A percentile compares a stretch with the other conserved stretches of the same genome.
Evolutionary conservation across 352 stramenopile genomes (phyloP).

Genomic region (Globisporangium nunn): DNA sequence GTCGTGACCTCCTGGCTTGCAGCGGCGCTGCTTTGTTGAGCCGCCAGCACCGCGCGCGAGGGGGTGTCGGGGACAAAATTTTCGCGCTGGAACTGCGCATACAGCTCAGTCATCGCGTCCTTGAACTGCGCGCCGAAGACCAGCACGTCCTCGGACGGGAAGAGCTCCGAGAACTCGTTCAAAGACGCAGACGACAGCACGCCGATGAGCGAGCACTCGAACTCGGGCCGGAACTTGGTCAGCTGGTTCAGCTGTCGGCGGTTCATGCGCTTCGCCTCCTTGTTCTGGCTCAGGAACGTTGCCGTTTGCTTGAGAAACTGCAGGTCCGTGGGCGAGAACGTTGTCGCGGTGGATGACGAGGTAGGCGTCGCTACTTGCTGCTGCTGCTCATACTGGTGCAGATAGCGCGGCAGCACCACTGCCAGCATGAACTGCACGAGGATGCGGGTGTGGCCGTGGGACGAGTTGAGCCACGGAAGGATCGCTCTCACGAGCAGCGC

Average conservation of each 20-base stretch:
- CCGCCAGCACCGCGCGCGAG: not conserved
- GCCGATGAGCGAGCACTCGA: conserved; percentile 66
- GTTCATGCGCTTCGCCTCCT: conserved; percentile 79
- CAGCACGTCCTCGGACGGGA: conserved; percentile 49
- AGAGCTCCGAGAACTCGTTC: conserved; percentile 73
- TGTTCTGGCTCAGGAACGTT: conserved; percentile 71
- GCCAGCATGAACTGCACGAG: conserved; percentile 66
- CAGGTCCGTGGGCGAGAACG: conserved; percentile 12
- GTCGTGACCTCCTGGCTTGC: not conserved
- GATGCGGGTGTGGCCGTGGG: conserved; percentile 76
- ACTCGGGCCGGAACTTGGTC: conserved; percentile 48
- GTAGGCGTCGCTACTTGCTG: not conserved
- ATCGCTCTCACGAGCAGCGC: conserved; percentile 36
- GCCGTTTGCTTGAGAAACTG: conserved; percentile 45
- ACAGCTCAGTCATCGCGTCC: conserved; percentile 52
- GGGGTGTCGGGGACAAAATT: conserved; percentile 29
- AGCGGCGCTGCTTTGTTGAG: not conserved
- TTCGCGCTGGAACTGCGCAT: conserved; percentile 71
- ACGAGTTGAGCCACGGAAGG: conserved; percentile 71
- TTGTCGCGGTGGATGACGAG: not conserved
- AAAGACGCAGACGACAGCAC: conserved; percentile 50
- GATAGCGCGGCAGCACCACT: conserved; percentile 53
- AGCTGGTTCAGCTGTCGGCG: conserved; percentile 64
- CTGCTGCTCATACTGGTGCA: conserved; percentile 25
- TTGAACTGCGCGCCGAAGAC: conserved; percentile 57